A percentile compares a stretch with the other conserved stretches of the same genome.
These are phyloP conservation scores for Xylona heveae DNA, from an alignment of 495 filamentous ascomycete genomes.

Conservation along the genomic window DNA sequence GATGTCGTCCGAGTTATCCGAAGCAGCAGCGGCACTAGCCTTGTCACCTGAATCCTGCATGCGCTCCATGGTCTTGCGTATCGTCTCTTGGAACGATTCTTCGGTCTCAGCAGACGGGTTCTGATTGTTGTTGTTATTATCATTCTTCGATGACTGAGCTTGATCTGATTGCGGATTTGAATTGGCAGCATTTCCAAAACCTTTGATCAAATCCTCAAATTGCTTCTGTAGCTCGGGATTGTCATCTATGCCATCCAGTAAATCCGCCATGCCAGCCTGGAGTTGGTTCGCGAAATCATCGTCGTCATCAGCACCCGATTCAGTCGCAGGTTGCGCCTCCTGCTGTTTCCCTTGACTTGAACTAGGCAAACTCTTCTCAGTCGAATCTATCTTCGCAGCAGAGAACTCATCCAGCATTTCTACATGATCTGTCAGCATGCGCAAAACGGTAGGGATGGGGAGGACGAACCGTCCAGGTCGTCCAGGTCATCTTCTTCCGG, in stretches of 20 bases:
- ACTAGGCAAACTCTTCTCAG: constrained; percentile 20
- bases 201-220: constrained; percentile 68
- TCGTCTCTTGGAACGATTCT: constrained; percentile 73
- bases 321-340: constrained; percentile 13
- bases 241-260: constrained; percentile 48
- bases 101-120: constrained; percentile 17
- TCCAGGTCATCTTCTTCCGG: constrained; percentile 77
- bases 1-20: constrained; percentile 54
- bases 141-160: no score
- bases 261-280: constrained; percentile 66
- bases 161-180: constrained; percentile 6
- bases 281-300: constrained; percentile 69
- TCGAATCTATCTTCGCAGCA: constrained; percentile 25
- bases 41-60: constrained; percentile 74
- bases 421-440: constrained; percentile 14
- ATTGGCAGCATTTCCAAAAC: constrained; percentile 33
- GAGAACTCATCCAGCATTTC: constrained; percentile 87
- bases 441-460: background rate
- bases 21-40: constrained; percentile 52
- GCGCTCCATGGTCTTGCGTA: constrained; percentile 75
- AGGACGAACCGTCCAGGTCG: constrained; percentile 58
- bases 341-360: constrained; percentile 21
- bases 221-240: constrained; percentile 67
- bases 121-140: no score
- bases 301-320: constrained; percentile 20